Evolutionary conservation across 2,329 filamentous ascomycete genomes (phyloP), one percentile per base, ranked within the genome.

Genomic region (Ceratocystis papillata): DNA sequence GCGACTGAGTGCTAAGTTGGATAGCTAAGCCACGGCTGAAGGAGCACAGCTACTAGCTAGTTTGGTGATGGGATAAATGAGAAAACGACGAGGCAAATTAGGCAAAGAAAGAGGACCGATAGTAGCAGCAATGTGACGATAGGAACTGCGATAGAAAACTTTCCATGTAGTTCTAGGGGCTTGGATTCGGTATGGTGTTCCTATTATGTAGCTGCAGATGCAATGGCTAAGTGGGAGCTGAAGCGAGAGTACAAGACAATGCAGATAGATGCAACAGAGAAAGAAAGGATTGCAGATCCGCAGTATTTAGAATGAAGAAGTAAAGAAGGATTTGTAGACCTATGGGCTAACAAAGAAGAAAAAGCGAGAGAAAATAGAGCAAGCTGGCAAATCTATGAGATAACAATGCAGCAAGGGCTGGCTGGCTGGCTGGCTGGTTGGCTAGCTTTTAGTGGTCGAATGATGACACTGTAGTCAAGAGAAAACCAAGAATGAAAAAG

Each of bases 191-290:
- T 17, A 33, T 50, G 61, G 20, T 63, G n/a, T 50, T 44, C 28
- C 15, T 62, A 28, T 28, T 28, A 53, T 28, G 48, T 62, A 15
- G 22, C 8, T n/a, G 30, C 25, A 20, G 59, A 25, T 66, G 59
- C 59, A 66, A 62, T 62, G 59, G 28, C 64, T 62, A 62, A 55
- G 64, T 46, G 20, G 57, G 22, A 61, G 44, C 64, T 53, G 57
- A 66, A 66, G 64, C 59, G 64, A 66, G 55, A 22, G 53, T 57
- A 60, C 37, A 30, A 57, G 46, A 66, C 59, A 55, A 62, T 37
- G 28, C 12, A 59, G 55, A 59, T n/a, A 59, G 55, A 59, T 59
- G 55, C 55, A 59, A 25, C n/a, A 30, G 28, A 33, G 25, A 8
- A 30, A n/a, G 55, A n/a, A 59, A 59, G 55, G 30, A 37, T 59